Evolutionary conservation across 139 green algal genomes (phyloP).

Genomic region (Chlorella vulgaris): DNA sequence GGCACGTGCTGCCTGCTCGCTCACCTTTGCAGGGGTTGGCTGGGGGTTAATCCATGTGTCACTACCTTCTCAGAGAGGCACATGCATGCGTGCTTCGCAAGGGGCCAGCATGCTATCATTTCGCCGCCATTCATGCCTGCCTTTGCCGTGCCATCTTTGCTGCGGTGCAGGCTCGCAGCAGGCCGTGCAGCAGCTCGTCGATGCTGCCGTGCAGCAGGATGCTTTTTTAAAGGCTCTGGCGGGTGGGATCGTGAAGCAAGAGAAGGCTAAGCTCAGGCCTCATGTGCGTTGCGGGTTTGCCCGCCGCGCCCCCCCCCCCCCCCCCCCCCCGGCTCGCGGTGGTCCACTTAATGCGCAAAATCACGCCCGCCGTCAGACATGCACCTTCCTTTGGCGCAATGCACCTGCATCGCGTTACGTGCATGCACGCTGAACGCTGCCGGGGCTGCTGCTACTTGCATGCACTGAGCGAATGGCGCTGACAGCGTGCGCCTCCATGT

Average conservation of each 20-base stretch:
- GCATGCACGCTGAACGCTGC: background rate
- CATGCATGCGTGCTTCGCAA: no score
- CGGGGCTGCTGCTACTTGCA: no score
- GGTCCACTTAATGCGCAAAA: no score
- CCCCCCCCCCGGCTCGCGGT: no score
- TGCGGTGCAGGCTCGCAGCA: conserved; percentile 34
- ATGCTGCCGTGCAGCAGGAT: conserved; percentile 30
- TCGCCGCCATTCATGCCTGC: conserved; percentile 15
- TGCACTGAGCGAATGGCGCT: background rate
- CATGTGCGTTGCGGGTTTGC: conserved; percentile 23
- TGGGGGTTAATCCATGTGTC: no score
- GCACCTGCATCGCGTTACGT: no score
- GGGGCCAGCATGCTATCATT: no score
- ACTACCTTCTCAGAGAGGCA: no score
- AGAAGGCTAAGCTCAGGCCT: conserved; percentile 31
- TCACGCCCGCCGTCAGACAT: no score
- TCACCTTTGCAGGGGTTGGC: background rate
- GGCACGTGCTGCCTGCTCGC: no score
- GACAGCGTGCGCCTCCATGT: background rate
- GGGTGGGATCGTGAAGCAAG: conserved; percentile 49
- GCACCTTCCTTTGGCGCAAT: no score
- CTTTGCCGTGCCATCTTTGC: background rate
- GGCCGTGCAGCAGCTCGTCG: conserved; percentile 43
- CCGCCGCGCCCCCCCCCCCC: background rate
- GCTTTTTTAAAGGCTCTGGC: conserved; percentile 66